A percentile compares a stretch with the other conserved stretches of the same genome.
Conservation (phyloP, 495 filamentous ascomycete genomes). For the Glonium stellatum region DNA sequence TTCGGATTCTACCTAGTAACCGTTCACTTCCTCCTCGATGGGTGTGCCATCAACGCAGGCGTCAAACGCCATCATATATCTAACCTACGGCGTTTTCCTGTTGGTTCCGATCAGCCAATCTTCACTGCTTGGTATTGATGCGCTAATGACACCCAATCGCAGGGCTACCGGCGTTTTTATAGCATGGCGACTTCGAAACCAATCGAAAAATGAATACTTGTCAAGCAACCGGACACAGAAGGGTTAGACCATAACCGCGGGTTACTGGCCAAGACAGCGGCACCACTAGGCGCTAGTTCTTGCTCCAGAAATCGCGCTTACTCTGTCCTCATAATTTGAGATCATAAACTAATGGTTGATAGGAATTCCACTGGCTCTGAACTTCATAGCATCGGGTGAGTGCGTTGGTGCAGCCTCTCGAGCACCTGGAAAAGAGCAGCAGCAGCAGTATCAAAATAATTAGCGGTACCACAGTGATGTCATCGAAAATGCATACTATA, state of each 20-base stretch:
- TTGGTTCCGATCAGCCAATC: conserved; percentile 34
- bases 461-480: conserved; percentile 38
- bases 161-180: conserved; percentile 58
- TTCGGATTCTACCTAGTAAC: not conserved
- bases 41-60: conserved; percentile 61
- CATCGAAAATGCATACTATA: conserved; percentile 8
- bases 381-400: conserved; percentile 82
- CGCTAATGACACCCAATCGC: conserved; percentile 9
- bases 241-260: conserved; percentile 47
- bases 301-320: not conserved
- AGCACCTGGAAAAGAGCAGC: conserved; percentile 20
- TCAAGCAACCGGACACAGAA: conserved; percentile 67
- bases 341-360: not conserved
- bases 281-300: not conserved
- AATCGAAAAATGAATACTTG: conserved; percentile 62
- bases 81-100: conserved; percentile 67
- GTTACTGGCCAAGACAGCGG: not conserved
- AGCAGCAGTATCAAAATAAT: too few species aligned
- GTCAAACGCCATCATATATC: conserved; percentile 70
- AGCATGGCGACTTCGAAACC: conserved; percentile 61
- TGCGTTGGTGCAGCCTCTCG: conserved; percentile 33
- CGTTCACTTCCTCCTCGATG: conserved; percentile 38
- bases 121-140: not conserved
- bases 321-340: not conserved
- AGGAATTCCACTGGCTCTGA: conserved; percentile 69